Evolutionary conservation across 208 protist species (phyloP).

Genomic region (Acanthamoeba castellanii): DNA sequence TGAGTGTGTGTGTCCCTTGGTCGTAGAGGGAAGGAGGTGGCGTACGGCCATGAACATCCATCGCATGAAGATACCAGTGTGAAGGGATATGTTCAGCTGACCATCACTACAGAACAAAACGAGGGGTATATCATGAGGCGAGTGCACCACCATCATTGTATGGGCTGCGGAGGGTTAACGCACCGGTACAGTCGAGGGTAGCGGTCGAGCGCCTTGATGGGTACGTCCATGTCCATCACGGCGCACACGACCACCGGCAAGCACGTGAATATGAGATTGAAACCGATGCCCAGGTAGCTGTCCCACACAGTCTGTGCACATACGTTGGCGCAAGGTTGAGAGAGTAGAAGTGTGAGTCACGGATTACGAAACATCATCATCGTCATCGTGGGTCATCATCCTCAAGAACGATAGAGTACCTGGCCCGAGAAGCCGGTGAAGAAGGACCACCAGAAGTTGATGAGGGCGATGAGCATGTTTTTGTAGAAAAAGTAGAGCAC

Average conservation of each 20-base stretch:
- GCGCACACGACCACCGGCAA: slow-evolving; percentile 73
- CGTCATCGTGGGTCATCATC: no score
- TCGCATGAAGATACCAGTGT: slow-evolving; percentile 33
- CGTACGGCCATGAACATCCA: slow-evolving; percentile 62
- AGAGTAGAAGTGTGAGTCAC: neutral
- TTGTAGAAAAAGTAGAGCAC: slow-evolving; percentile 98
- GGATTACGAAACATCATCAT: neutral
- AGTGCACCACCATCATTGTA: no score
- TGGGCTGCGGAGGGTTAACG: neutral
- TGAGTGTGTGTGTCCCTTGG: no score
- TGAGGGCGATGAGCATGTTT: slow-evolving; percentile 93
- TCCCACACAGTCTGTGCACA: slow-evolving; percentile 42
- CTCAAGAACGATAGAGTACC: neutral
- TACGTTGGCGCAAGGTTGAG: neutral
- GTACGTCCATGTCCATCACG: slow-evolving; percentile 74
- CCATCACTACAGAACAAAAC: neutral
- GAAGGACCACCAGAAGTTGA: slow-evolving; percentile 93
- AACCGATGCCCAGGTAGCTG: slow-evolving; percentile 61
- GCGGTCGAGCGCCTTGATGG: slow-evolving; percentile 6
- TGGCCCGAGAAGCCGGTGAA: slow-evolving; percentile 93
- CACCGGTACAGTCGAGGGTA: slow-evolving; percentile 56
- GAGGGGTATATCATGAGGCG: neutral
- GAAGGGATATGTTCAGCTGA: slow-evolving; percentile 22
- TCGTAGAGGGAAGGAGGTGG: neutral
- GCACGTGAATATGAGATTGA: slow-evolving; percentile 79